These are phyloP conservation scores for Boeremia lycopersici DNA, from an alignment of 2,329 filamentous ascomycete genomes.

Conservation along the genomic window DNA sequence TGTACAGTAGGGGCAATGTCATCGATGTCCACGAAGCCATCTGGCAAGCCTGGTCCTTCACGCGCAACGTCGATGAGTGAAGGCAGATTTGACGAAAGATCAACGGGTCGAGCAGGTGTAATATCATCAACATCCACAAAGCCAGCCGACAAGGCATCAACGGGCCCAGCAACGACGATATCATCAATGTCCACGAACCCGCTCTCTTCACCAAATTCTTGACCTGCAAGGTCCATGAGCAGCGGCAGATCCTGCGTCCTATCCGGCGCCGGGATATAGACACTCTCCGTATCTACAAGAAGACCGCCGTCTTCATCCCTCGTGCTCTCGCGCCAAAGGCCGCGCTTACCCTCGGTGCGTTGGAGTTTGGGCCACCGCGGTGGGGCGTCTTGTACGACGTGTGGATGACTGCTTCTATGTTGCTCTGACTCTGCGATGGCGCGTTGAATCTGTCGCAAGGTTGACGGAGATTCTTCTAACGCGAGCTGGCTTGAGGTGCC, in stretches of 20 bases:
- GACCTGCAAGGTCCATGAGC: slow-evolving; percentile 28
- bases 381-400: not conserved
- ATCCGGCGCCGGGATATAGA: slow-evolving; percentile 41
- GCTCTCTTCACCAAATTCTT: slow-evolving; percentile 4
- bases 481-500: slow-evolving; percentile 50
- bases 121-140: slow-evolving; percentile 33
- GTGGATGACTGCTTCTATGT: slow-evolving; percentile 15
- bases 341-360: slow-evolving; percentile 27
- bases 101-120: slow-evolving; percentile 8
- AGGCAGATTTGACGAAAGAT: slow-evolving; percentile 35
- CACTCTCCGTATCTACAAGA: slow-evolving; percentile 31
- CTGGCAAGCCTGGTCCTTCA: slow-evolving; percentile 8
- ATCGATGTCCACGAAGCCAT: slow-evolving; percentile 29
- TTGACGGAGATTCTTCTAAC: slow-evolving; percentile 45
- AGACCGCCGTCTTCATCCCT: slow-evolving; percentile 40
- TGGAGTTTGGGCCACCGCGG: slow-evolving; percentile 26
- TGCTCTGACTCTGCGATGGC: slow-evolving; percentile 44
- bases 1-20: slow-evolving; percentile 18
- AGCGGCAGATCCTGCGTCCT: slow-evolving; percentile 39
- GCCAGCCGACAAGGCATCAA: not conserved
- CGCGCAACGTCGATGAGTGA: slow-evolving; percentile 32
- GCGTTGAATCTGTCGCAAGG: slow-evolving; percentile 43
- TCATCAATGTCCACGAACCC: slow-evolving; percentile 32
- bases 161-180: slow-evolving; percentile 1
- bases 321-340: slow-evolving; percentile 43